Evolutionary conservation across 2,329 filamentous ascomycete species (phyloP), one percentile per base, ranked within the genome.

Genomic region (Colletotrichum navitas): DNA sequence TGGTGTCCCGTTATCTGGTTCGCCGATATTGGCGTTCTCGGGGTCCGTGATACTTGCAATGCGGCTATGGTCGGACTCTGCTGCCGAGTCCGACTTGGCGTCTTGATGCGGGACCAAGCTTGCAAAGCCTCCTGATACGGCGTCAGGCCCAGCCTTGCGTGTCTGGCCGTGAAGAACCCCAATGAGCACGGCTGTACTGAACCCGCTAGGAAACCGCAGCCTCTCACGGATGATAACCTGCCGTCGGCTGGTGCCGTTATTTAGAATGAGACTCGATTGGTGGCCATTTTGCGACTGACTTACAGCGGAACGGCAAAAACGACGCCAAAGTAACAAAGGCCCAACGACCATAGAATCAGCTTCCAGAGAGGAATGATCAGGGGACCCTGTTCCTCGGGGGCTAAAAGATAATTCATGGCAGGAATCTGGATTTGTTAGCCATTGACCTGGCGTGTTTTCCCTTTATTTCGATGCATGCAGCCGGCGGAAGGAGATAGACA

Each of bases 161-260:
- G 80, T 82, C 66, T 83, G 79, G 4, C 94, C 94, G 80, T 98
- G 95, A 14, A 99, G 84, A 2, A 98, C 94, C 4, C 91, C 91
- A 74, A 99, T 98, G 85, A 99, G 91, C 26, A 98, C 88, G 0
- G 96, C 96, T 1, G 96, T 98, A 60, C 96, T 97, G 66, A 97
- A 98, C 1, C 96, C 96, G 76, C 94, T 97, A 0, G 96, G 96
- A 76, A 99, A 99, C 78, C 93, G 96, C 69, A 99, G 83, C 79
- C 95, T 93, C 83, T 99, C 96, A 68, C 93, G 85, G 66, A 99
- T 94, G 72, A 99, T 97, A 66, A 98, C 95, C 82, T 99, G 94
- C 67, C 91, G 92, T 58, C 96, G 88, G 66, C 87, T 89, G 14
- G 18, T 21, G 16, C 45, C 32, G 18, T 24, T 11, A 14, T 18